Percentiles rank a stretch among this genome's conserved stretches.
phyloP scores from a whole-genome alignment of 768 basidiomycete species.

The Mycena albidolilacea region DNA sequence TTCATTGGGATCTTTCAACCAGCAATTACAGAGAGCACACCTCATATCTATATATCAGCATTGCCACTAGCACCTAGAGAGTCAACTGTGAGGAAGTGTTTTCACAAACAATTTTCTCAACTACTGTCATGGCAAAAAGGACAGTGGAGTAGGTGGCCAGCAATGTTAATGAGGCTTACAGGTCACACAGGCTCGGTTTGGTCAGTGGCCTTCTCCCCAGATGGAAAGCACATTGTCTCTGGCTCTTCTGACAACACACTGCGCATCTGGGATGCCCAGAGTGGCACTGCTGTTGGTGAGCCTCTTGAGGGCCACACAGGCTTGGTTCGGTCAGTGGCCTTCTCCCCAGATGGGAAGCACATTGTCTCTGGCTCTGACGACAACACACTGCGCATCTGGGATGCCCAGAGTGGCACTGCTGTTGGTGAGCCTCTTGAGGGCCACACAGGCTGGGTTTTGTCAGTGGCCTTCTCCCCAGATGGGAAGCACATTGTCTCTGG shows the following conservation, averaged over 20 bases:
- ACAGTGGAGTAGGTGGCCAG: background rate
- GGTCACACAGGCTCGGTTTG: background rate
- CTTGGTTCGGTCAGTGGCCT: background rate
- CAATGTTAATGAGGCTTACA: background rate
- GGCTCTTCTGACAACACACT: background rate
- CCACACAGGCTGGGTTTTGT: background rate
- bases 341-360: background rate
- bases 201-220: background rate
- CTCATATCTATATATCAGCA: constrained; percentile 20
- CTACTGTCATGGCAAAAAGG: background rate
- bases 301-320: constrained; percentile 8
- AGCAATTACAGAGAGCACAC: constrained; percentile 7
- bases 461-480: background rate
- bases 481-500: background rate
- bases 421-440: constrained; percentile 11
- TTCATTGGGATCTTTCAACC: constrained; percentile 1
- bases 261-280: constrained; percentile 12
- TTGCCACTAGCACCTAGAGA: constrained; percentile 6
- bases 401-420: constrained; percentile 4
- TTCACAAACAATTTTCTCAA: background rate
- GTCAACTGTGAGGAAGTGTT: background rate
- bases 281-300: constrained; percentile 3
- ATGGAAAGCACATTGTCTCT: background rate
- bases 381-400: constrained; percentile 3
- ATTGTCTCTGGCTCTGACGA: background rate